Evolutionary conservation across 2,329 filamentous ascomycete species (phyloP), one percentile per base, ranked within the genome.

Genomic region (Fusarium chlamydosporum): DNA sequence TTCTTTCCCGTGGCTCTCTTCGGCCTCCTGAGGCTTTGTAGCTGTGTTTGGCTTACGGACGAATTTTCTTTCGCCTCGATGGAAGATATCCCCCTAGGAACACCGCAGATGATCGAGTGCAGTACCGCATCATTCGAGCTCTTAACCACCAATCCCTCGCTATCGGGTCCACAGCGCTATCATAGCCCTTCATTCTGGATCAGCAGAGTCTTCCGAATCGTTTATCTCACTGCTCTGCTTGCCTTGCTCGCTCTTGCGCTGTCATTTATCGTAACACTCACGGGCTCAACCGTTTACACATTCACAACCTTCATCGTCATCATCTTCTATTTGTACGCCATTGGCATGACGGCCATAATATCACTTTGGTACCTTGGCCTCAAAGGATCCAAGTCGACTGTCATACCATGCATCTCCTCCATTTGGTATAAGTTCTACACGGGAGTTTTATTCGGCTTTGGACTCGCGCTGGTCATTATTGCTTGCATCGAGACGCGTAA

Each of bases 381-480:
- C 2, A 63, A 51, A 5, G 2, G 4, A 3, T 27, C 35, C 0
- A 58, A 6, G 1, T 38, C 59, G 0, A 65, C 61, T 0, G 37
- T 58, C 3, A 40, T 65, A n/a, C 61, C 61, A 3, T 53, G 61
- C 2, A 65, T 65, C 3, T 58, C 59, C 1, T 58, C 52, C 0
- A 1, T 10, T 1, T 64, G 59, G 59, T 64, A 65, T 20, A 65
- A 65, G 8, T 27, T 65, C 3, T 64, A 65, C 8, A 65, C 59
- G 0, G 52, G 46, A 1, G 2, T 48, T 0, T 0, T 65, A 0
- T 15, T 48, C 4, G 40, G 45, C 2, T 42, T 52, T 3, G 54
- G 37, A 3, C 31, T 61, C 10, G 26, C 38, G 4, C 13, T 55
- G 3, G 47, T 66, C 13, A 11, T 33, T 0, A 54, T 66, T 12